These are phyloP conservation scores for Wickerhamomyces sp. DNA, from an alignment of 1,139 yeast species.

Conservation along the genomic window DNA sequence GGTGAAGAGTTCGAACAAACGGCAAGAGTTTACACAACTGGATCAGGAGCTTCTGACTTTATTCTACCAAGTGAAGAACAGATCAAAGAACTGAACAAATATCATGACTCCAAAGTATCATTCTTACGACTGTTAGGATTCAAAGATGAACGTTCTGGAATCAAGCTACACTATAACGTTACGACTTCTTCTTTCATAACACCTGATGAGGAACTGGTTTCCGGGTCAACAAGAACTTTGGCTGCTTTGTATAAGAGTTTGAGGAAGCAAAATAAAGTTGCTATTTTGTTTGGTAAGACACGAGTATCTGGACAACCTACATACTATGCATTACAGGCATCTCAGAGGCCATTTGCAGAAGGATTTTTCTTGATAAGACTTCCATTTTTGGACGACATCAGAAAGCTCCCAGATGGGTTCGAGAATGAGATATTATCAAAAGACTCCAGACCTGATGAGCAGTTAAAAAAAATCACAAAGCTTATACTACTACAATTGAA, in stretches of 20 bases:
- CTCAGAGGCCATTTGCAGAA: constrained; percentile 40
- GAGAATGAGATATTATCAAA: constrained; percentile 2
- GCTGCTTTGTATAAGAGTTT: constrained; percentile 64
- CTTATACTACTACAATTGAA: constrained; percentile 38
- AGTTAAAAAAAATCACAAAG: constrained; percentile 33
- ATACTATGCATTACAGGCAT: constrained; percentile 59
- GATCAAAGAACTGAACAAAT: constrained; percentile 29
- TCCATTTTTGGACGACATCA: constrained; percentile 64
- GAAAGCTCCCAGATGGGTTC: constrained; percentile 41
- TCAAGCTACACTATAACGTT: constrained; percentile 50
- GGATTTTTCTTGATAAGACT: constrained; percentile 56
- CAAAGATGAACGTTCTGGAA: constrained; percentile 35
- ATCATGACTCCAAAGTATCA: constrained; percentile 35
- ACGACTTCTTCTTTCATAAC: constrained; percentile 57
- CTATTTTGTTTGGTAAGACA: constrained; percentile 68
- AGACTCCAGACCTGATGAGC: constrained; percentile 12
- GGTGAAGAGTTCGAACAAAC: constrained; percentile 38
- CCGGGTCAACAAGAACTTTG: constrained; percentile 65
- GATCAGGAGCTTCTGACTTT: constrained; percentile 34
- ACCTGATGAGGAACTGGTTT: constrained; percentile 51
- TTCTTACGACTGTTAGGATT: constrained; percentile 64
- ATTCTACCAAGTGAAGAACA: constrained; percentile 33
- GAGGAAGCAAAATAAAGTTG: constrained; percentile 47
- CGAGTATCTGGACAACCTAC: constrained; percentile 49
- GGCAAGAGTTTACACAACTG: constrained; percentile 38